Percentiles rank a stretch among this genome's conserved stretches.
These are phyloP conservation scores for Linnemannia elongata DNA, from an alignment of 192 early-diverging fungal species.

Conservation along the genomic window DNA sequence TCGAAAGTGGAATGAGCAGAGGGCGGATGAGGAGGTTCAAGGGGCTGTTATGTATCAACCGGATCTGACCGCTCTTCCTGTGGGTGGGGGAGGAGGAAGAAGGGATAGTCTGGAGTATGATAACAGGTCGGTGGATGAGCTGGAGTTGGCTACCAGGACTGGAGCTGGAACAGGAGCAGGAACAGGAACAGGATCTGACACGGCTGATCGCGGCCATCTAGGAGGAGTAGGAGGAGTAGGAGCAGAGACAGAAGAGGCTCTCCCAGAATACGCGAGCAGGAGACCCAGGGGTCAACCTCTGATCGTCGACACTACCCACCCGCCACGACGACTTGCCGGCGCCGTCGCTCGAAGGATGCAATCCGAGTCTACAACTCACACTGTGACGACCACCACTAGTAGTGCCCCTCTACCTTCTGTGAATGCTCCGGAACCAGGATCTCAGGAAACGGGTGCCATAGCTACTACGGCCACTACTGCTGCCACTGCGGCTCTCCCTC, in stretches of 20 bases:
- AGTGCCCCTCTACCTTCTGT: not conserved
- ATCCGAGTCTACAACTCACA: not conserved
- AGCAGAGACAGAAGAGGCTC: not conserved
- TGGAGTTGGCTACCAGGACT: not conserved
- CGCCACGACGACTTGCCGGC: slow-evolving; percentile 6
- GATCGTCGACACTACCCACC: slow-evolving; percentile 14
- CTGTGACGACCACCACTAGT: not conserved
- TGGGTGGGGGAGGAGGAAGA: not conserved
- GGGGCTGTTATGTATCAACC: slow-evolving; percentile 14
- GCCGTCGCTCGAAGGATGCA: slow-evolving; percentile 15
- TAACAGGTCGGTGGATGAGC: not conserved
- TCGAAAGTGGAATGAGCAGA: slow-evolving; percentile 11
- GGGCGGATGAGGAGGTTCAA: slow-evolving; percentile 5
- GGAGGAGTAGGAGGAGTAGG: not conserved
- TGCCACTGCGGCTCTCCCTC: not conserved
- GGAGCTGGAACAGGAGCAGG: not conserved
- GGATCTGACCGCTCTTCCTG: not conserved
- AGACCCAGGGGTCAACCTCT: slow-evolving; percentile 12
- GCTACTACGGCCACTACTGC: not conserved
- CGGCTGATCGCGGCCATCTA: not conserved
- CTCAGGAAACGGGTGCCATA: not conserved
- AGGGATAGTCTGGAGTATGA: not conserved
- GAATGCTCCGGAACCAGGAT: not conserved
- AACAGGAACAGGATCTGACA: not conserved
- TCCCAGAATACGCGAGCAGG: slow-evolving; percentile 9